Conservation (phyloP, 1,284 basidiomycete genomes). For the Trametes pubescens region DNA sequence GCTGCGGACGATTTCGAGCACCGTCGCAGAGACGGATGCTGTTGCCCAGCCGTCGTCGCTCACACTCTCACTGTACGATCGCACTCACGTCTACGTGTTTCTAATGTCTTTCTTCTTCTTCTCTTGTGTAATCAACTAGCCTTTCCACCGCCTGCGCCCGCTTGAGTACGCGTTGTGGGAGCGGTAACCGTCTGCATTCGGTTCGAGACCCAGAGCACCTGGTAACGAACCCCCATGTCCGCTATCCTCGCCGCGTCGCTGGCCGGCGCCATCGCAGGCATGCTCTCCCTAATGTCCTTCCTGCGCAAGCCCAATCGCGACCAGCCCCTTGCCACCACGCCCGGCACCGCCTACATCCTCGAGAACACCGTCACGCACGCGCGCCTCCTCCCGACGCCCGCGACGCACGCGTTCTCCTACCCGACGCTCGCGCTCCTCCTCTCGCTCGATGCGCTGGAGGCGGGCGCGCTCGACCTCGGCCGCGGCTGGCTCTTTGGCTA, state of each 20-base stretch:
- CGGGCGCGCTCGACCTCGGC: conserved; percentile 55
- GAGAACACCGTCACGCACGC: conserved; percentile 64
- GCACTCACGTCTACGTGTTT: conserved; percentile 31
- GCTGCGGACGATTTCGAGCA: conserved; percentile 1
- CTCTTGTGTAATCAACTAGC: conserved; percentile 29
- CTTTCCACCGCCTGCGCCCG: not conserved
- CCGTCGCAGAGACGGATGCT: conserved; percentile 6
- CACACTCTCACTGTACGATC: conserved; percentile 30
- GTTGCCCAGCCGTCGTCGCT: not conserved
- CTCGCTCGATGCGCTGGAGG: conserved; percentile 66
- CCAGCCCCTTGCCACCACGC: not conserved
- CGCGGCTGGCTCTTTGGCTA: conserved; percentile 63
- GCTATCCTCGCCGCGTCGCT: conserved; percentile 3
- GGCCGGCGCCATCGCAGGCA: conserved; percentile 4
- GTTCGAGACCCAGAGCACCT: not conserved
- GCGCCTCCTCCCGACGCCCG: conserved; percentile 59
- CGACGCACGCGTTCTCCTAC: conserved; percentile 70
- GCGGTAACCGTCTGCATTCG: not conserved
- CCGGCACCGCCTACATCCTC: conserved; percentile 51
- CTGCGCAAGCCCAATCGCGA: not conserved
- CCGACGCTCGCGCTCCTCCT: conserved; percentile 69
- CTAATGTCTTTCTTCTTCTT: conserved; percentile 28
- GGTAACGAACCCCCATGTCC: conserved; percentile 1
- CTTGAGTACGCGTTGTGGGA: not conserved
- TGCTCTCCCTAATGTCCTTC: not conserved